Percentiles rank a stretch among this genome's conserved stretches.
Evolutionary conservation across 139 green algal genomes (phyloP).

Genomic region (Chlorella vulgaris): DNA sequence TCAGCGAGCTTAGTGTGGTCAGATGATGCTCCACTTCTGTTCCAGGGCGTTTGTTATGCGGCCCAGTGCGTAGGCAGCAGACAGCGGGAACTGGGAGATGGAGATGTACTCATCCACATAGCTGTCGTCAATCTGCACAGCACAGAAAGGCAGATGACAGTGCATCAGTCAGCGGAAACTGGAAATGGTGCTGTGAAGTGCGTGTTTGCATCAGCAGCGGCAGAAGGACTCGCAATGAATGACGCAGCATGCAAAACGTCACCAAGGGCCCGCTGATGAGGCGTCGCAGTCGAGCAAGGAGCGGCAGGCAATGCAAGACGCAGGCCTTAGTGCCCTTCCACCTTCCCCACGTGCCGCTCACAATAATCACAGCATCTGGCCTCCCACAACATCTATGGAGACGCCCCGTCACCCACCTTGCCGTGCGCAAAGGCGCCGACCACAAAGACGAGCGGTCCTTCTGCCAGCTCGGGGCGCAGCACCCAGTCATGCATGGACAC

Average conservation of each 20-base stretch:
- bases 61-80: constrained; percentile 84
- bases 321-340: too few species aligned
- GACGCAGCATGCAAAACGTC: too few species aligned
- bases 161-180: not conserved
- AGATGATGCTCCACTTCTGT: constrained; percentile 86
- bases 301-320: too few species aligned
- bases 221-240: too few species aligned
- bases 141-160: not conserved
- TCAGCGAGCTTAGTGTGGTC: not conserved
- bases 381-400: too few species aligned
- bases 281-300: too few species aligned
- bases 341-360: too few species aligned
- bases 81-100: constrained; percentile 92
- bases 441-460: constrained; percentile 80
- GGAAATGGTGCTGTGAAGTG: not conserved
- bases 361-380: too few species aligned
- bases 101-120: constrained; percentile 88
- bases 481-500: constrained; percentile 27
- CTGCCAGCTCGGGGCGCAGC: constrained; percentile 27
- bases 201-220: too few species aligned
- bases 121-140: constrained; percentile 73
- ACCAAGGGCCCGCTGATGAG: too few species aligned
- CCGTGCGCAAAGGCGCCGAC: constrained; percentile 95
- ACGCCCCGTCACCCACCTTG: not conserved
- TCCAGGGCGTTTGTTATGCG: constrained; percentile 93